These are phyloP conservation scores for Aethionema arabicum DNA, from an alignment of 345 rosid species.

Conservation along the genomic window DNA sequence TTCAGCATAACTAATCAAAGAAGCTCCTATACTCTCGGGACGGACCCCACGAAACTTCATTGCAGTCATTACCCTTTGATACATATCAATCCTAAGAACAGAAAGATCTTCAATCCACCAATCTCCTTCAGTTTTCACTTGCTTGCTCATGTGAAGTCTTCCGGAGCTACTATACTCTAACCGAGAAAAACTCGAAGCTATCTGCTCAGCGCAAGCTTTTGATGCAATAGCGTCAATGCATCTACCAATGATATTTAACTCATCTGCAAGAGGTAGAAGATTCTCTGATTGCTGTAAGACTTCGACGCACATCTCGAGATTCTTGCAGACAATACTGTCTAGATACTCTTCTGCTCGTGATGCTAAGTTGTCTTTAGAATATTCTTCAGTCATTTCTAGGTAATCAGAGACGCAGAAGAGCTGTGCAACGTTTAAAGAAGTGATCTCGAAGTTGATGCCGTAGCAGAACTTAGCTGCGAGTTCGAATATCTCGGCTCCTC, in stretches of 20 bases:
- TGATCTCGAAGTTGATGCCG: slow-evolving; percentile 87
- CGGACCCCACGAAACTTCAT: slow-evolving; percentile 97
- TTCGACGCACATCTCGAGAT: slow-evolving; percentile 80
- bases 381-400: slow-evolving; percentile 95
- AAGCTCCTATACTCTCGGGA: slow-evolving; percentile 92
- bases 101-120: slow-evolving; percentile 99
- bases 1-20: slow-evolving; percentile 81
- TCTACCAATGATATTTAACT: slow-evolving; percentile 68
- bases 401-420: slow-evolving; percentile 77
- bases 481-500: slow-evolving; percentile 82
- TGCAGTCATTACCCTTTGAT: slow-evolving; percentile 76
- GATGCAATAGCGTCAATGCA: slow-evolving; percentile 94
- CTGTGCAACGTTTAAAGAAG: slow-evolving; percentile 84
- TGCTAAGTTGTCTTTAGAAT: slow-evolving; percentile 78
- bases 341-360: slow-evolving; percentile 92
- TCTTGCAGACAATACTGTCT: slow-evolving; percentile 80
- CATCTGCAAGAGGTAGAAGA: slow-evolving; percentile 91
- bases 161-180: slow-evolving; percentile 98
- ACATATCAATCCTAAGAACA: slow-evolving; percentile 75
- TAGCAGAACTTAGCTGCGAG: slow-evolving; percentile 94
- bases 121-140: slow-evolving; percentile 75
- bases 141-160: slow-evolving; percentile 90
- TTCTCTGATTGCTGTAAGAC: slow-evolving; percentile 86
- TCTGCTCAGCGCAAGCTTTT: slow-evolving; percentile 87
- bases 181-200: slow-evolving; percentile 92